These are phyloP conservation scores for Plenodomus biglobosus DNA, from an alignment of 2,329 filamentous ascomycete species.

Conservation along the genomic window DNA sequence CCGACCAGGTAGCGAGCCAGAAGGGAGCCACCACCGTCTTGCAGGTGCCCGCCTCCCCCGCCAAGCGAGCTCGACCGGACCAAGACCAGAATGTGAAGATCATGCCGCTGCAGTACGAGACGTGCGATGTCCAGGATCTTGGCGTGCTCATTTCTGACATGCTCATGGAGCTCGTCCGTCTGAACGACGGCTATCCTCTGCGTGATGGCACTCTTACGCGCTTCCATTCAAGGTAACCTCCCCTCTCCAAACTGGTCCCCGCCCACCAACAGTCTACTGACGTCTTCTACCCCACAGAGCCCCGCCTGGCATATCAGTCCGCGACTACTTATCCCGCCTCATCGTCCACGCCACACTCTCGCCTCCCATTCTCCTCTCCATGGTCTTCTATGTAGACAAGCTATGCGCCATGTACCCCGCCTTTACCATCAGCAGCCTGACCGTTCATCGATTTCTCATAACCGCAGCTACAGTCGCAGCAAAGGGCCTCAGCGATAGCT, in stretches of 20 bases:
- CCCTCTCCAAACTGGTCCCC: neutral
- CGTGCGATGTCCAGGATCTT: conserved; percentile 80
- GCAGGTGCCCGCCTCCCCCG: conserved; percentile 26
- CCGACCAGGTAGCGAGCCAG: conserved; percentile 15
- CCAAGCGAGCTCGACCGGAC: conserved; percentile 37
- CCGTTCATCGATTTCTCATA: conserved; percentile 95
- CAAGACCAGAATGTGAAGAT: conserved; percentile 52
- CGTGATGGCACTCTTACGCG: conserved; percentile 84
- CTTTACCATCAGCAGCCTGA: conserved; percentile 94
- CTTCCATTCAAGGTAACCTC: conserved; percentile 89
- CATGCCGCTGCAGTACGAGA: conserved; percentile 76
- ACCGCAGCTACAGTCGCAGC: conserved; percentile 93
- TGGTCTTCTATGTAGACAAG: conserved; percentile 98
- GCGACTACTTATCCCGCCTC: conserved; percentile 88
- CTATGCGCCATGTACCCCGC: conserved; percentile 89
- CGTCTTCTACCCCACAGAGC: conserved; percentile 47
- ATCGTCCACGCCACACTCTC: conserved; percentile 92
- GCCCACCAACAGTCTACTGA: conserved; percentile 6
- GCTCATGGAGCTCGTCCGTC: conserved; percentile 90
- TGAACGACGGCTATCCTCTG: conserved; percentile 86
- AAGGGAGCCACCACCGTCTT: conserved; percentile 19
- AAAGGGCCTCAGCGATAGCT: conserved; percentile 93
- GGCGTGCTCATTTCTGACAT: conserved; percentile 91
- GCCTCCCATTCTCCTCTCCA: conserved; percentile 90
- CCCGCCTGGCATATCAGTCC: conserved; percentile 88